Base-by-base conservation (phyloP, 306 rosid genomes). In the Cicer chorassanicum region DNA sequence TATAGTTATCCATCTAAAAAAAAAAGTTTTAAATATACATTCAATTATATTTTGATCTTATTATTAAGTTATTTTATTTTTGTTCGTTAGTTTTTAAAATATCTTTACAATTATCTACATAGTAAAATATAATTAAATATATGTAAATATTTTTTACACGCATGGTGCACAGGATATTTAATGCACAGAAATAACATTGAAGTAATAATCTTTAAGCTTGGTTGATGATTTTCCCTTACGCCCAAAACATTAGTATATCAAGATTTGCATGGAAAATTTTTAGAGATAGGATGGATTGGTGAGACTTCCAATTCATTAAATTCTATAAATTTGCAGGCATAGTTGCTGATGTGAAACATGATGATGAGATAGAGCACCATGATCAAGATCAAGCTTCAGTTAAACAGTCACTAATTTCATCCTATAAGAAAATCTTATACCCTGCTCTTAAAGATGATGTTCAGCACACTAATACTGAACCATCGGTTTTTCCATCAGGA, bases 361-460 rank as follows among this genome's bases (percentile, higher is more conserved):
- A 93, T 45, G 92, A 89, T 54, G 85, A 86, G 50, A 36, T 78
- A 42, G 92, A 90, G 2, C 85, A 84, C 10, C 84, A 66, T 59
- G 89, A 91, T 60, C 66, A 34, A 34, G 91, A 88, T 56, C 96
- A 89, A 79, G 84, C 87, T 72, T 86, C 87, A 41, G 77, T 83
- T 1, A 93, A 91, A 75, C 96, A 91, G 68, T 87, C 79, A 68
- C 73, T 93, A n/a, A 65, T 93, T 45, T 79, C 83, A 73, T 91
- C 96, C 12, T 89, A 86, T 74, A 93, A 76, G 77, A 91, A 82
- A 82, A 87, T 77, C 74, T 41, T 91, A 68, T 82, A 88, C 82
- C 96, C 96, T 56, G 80, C 75, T 57, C 78, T 93, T 74, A 89
- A 86, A 84, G 86, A 89, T 65, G 94, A 87, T 86, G 86, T 93